Conservation (phyloP, 1,284 basidiomycete species). For the Puccinia triticina region DNA sequence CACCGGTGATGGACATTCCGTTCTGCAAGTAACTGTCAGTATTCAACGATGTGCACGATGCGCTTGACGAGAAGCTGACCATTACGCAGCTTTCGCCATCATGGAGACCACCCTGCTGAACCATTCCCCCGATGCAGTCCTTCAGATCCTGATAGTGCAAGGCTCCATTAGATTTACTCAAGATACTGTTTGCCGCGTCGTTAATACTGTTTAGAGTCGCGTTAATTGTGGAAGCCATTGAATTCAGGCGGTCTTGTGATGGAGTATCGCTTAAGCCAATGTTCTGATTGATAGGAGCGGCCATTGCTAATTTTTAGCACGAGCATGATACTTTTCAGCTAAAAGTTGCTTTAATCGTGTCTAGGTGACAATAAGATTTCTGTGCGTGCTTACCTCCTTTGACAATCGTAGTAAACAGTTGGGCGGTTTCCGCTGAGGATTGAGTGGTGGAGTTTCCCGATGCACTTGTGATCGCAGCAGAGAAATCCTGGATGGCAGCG, state of each 20-base stretch:
- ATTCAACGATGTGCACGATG: not conserved
- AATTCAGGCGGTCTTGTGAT: slow-evolving; percentile 36
- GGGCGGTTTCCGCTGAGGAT: slow-evolving; percentile 48
- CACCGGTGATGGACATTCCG: slow-evolving; percentile 48
- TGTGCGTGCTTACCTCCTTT: slow-evolving; percentile 44
- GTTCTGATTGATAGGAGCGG: slow-evolving; percentile 38
- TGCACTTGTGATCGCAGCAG: slow-evolving; percentile 5
- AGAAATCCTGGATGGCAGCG: slow-evolving; percentile 33
- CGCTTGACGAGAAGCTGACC: slow-evolving; percentile 16
- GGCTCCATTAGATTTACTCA: slow-evolving; percentile 38
- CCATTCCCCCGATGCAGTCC: slow-evolving; percentile 42
- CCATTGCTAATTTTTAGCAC: slow-evolving; percentile 12
- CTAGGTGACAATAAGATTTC: not conserved
- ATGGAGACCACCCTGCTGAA: slow-evolving; percentile 49
- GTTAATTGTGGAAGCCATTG: slow-evolving; percentile 39
- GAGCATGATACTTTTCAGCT: not conserved
- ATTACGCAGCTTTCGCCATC: slow-evolving; percentile 47
- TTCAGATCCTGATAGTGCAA: slow-evolving; percentile 44
- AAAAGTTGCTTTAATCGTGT: not conserved
- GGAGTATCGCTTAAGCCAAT: slow-evolving; percentile 21
- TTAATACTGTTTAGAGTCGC: slow-evolving; percentile 49
- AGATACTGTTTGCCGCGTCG: slow-evolving; percentile 27
- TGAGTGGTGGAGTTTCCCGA: slow-evolving; percentile 43
- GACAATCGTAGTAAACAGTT: slow-evolving; percentile 37
- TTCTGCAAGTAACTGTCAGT: slow-evolving; percentile 1